Conservation (phyloP, 805 yeast genomes). For the Yarrowia porcina region DNA sequence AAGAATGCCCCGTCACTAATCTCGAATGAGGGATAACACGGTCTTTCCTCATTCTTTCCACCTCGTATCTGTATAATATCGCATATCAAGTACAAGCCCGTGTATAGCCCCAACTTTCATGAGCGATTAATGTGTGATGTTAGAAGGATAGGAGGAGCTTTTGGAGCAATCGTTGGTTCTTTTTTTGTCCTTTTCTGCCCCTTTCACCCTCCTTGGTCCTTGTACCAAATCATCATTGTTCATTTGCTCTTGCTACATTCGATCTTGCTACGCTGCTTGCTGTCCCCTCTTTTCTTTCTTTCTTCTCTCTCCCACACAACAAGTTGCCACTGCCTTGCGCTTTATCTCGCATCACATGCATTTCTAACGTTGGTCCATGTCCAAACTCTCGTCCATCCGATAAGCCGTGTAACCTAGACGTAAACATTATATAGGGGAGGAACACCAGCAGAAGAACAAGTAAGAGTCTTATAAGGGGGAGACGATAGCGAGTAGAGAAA, state of each 20-base stretch:
- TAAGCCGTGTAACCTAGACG: conserved; percentile 10
- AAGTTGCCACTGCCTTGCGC: conserved; percentile 19
- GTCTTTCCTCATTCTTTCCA: too few species aligned
- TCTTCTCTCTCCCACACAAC: neutral
- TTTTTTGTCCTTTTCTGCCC: neutral
- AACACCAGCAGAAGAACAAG: too few species aligned
- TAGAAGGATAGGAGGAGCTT: too few species aligned
- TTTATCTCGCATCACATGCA: conserved; percentile 21
- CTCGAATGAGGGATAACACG: too few species aligned
- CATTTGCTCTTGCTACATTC: neutral
- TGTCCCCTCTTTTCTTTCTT: neutral
- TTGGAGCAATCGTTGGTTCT: neutral
- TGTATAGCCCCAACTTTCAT: neutral
- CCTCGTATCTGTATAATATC: too few species aligned
- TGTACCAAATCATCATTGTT: too few species aligned
- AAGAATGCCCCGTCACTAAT: too few species aligned
- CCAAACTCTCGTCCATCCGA: conserved; percentile 15
- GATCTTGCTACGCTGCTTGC: neutral
- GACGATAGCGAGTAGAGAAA: too few species aligned
- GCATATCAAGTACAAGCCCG: neutral
- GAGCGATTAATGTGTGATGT: neutral
- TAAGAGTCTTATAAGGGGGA: too few species aligned
- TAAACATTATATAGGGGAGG: neutral
- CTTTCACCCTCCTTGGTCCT: too few species aligned
- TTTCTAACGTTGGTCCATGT: neutral